Evolutionary conservation across 2,329 filamentous ascomycete genomes (phyloP).

Genomic region (Tolypocladium endophyticum): DNA sequence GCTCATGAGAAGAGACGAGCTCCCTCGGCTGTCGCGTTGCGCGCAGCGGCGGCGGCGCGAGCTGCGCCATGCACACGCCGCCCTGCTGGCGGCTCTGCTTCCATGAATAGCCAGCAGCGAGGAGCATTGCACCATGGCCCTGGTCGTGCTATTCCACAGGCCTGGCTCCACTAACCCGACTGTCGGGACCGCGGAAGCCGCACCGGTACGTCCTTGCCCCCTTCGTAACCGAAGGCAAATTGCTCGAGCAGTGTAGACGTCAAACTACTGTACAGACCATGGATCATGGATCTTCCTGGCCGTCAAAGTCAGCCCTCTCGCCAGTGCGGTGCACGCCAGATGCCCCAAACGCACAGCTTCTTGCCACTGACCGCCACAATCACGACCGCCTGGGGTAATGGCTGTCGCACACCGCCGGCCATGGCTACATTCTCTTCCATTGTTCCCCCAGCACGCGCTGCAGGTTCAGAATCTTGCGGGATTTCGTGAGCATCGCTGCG

Average conservation of each 20-base stretch:
- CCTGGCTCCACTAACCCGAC: neutral
- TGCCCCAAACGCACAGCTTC: neutral
- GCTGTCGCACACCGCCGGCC: neutral
- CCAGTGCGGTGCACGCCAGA: neutral
- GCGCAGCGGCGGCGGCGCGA: neutral
- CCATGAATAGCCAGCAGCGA: neutral
- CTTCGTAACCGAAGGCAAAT: neutral
- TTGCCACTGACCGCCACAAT: neutral
- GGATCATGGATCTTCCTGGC: neutral
- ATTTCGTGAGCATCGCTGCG: neutral
- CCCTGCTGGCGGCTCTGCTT: neutral
- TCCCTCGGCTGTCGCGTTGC: neutral
- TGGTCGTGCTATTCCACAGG: neutral
- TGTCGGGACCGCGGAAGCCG: neutral
- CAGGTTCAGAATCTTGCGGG: neutral
- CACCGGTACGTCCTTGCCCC: neutral
- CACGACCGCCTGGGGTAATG: neutral
- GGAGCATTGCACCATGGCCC: neutral
- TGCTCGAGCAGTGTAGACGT: neutral
- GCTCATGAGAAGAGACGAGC: neutral
- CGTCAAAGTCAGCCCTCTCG: neutral
- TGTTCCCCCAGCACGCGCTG: neutral
- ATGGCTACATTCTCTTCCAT: neutral
- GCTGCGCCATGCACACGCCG: neutral
- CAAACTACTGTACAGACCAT: neutral